Evolutionary conservation across 345 rosid species (phyloP).

Genomic region (Moricandia arvensis): DNA sequence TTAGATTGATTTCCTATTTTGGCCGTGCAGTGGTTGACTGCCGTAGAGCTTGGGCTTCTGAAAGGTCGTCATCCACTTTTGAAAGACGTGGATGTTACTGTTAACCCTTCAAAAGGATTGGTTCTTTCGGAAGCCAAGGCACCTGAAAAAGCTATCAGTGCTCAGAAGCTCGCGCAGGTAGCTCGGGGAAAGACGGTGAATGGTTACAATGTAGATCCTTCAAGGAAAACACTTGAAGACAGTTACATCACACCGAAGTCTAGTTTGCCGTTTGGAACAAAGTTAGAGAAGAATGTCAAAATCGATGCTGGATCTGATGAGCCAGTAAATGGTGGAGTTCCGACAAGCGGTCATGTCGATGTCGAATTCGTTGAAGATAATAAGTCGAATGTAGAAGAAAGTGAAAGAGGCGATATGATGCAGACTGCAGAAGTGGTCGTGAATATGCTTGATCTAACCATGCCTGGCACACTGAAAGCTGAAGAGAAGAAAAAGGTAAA

Average conservation of each 20-base stretch:
- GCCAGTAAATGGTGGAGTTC: slow-evolving; percentile 31
- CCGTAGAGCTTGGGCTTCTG: slow-evolving; percentile 91
- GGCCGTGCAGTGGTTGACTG: slow-evolving; percentile 78
- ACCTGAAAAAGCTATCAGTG: slow-evolving; percentile 38
- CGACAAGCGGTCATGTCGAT: slow-evolving; percentile 42
- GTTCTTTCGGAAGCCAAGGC: slow-evolving; percentile 46
- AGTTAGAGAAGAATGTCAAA: slow-evolving; percentile 35
- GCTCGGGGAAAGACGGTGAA: slow-evolving; percentile 39
- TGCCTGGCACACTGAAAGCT: slow-evolving; percentile 69
- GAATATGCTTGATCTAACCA: slow-evolving; percentile 79
- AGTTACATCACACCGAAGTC: slow-evolving; percentile 31
- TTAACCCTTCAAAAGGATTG: slow-evolving; percentile 66
- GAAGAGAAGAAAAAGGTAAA: slow-evolving; percentile 79
- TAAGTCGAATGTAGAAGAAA: slow-evolving; percentile 41
- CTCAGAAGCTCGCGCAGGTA: slow-evolving; percentile 48
- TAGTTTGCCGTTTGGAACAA: slow-evolving; percentile 37
- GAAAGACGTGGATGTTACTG: slow-evolving; percentile 73
- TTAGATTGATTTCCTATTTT: slow-evolving; percentile 23
- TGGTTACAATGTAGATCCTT: slow-evolving; percentile 44
- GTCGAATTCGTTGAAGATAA: slow-evolving; percentile 45
- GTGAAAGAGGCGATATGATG: slow-evolving; percentile 61
- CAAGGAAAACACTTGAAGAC: slow-evolving; percentile 36
- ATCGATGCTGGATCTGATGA: slow-evolving; percentile 33
- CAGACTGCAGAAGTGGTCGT: slow-evolving; percentile 74
- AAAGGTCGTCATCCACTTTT: slow-evolving; percentile 98